Percentiles rank a stretch among this genome's conserved stretches.
Evolutionary conservation across 2,329 filamentous ascomycete species (phyloP).

Genomic region (Balansia obtecta): DNA sequence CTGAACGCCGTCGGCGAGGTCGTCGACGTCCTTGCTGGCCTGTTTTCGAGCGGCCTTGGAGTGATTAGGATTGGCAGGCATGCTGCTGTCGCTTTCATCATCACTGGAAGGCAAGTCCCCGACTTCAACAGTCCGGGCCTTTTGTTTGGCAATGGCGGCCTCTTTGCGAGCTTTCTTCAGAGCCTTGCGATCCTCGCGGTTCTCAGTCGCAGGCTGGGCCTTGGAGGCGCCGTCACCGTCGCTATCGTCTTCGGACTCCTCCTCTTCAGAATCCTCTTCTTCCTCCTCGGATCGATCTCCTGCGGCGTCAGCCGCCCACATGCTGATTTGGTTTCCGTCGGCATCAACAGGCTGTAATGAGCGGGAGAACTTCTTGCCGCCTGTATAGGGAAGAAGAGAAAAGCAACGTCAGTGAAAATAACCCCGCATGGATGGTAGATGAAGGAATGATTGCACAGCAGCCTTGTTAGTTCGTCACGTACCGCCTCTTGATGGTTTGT

Average conservation of each 20-base stretch:
- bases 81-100: conserved; percentile 47
- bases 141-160: conserved; percentile 69
- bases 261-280: conserved; percentile 37
- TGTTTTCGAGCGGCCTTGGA: conserved; percentile 59
- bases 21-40: conserved; percentile 31
- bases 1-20: conserved; percentile 41
- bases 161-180: conserved; percentile 85
- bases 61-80: conserved; percentile 89
- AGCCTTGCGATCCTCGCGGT: conserved; percentile 77
- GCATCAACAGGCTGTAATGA: conserved; percentile 79
- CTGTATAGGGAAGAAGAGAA: conserved; percentile 29
- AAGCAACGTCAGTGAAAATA: not conserved
- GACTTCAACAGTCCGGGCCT: conserved; percentile 58
- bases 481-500: conserved; percentile 89
- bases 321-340: conserved; percentile 78
- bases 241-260: conserved; percentile 40
- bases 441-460: too few species aligned
- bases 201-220: conserved; percentile 35
- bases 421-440: too few species aligned
- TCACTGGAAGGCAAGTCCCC: conserved; percentile 75
- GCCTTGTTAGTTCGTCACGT: conserved; percentile 15
- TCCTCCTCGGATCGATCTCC: conserved; percentile 42
- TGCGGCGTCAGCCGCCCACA: conserved; percentile 61
- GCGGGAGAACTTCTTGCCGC: conserved; percentile 90
- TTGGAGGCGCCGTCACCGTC: conserved; percentile 30